These are phyloP conservation scores for Fusarium kyushuense DNA, from an alignment of 2,329 filamentous ascomycete genomes.

Conservation along the genomic window DNA sequence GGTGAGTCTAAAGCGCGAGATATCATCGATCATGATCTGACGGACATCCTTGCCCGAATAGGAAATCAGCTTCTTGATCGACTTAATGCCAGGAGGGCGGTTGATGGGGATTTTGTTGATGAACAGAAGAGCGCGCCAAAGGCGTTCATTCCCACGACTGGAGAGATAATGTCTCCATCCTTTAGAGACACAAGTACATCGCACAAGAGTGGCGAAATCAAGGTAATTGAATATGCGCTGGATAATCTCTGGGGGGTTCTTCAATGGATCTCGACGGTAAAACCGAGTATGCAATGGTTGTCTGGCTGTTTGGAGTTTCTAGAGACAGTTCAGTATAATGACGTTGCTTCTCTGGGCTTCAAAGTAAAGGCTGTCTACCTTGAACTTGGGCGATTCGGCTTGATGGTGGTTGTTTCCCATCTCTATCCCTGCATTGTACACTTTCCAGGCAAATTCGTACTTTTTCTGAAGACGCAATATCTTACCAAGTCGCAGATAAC, in stretches of 20 bases:
- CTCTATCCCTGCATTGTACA: conserved; percentile 56
- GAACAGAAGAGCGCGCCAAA: conserved; percentile 53
- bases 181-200: conserved; percentile 52
- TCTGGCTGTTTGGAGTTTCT: conserved; percentile 54
- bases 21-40: conserved; percentile 46
- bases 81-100: conserved; percentile 42
- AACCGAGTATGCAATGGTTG: conserved; percentile 53
- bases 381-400: conserved; percentile 50
- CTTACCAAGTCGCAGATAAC: conserved; percentile 59
- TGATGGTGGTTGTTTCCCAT: conserved; percentile 47
- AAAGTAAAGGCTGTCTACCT: conserved; percentile 42
- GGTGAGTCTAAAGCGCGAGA: conserved; percentile 47
- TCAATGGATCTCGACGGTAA: conserved; percentile 52
- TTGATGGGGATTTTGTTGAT: conserved; percentile 35
- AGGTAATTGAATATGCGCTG: conserved; percentile 53
- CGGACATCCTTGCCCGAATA: conserved; percentile 51
- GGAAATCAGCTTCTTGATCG: conserved; percentile 49
- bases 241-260: conserved; percentile 54
- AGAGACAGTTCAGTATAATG: conserved; percentile 3
- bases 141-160: conserved; percentile 44
- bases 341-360: neutral
- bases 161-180: conserved; percentile 50
- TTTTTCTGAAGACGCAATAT: conserved; percentile 55
- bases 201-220: conserved; percentile 51
- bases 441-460: conserved; percentile 55